Evolutionary conservation across 2,329 filamentous ascomycete species (phyloP).

Genomic region (Escovopsis sp.): DNA sequence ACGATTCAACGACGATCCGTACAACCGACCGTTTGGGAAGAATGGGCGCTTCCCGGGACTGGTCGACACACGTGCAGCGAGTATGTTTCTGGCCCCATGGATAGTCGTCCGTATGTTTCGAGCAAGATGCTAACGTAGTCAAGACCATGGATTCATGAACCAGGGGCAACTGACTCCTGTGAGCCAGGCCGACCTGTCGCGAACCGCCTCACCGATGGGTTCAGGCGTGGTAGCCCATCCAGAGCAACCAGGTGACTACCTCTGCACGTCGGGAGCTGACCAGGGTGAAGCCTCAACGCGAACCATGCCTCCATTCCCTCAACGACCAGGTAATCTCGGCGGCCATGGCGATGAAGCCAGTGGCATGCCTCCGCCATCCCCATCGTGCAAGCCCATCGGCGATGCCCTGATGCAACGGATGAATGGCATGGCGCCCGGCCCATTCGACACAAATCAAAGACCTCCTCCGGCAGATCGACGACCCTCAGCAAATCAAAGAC

Average conservation of each 20-base stretch:
- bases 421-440: constrained; percentile 51
- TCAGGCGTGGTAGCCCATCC: constrained; percentile 30
- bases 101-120: background rate
- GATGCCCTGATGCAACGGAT: constrained; percentile 41
- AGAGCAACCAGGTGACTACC: constrained; percentile 28
- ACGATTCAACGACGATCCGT: constrained; percentile 12
- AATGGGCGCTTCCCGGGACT: constrained; percentile 28
- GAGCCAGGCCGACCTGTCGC: constrained; percentile 45
- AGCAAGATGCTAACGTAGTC: constrained; percentile 13
- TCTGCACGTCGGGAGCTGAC: constrained; percentile 21
- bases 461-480: constrained; percentile 11
- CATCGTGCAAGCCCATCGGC: constrained; percentile 4
- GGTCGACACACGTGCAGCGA: constrained; percentile 38
- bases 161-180: constrained; percentile 48
- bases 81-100: constrained; percentile 22
- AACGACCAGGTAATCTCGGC: constrained; percentile 34
- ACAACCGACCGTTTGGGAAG: constrained; percentile 19
- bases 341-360: constrained; percentile 20
- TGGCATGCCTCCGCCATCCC: background rate
- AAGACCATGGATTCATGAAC: constrained; percentile 40
- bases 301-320: constrained; percentile 19
- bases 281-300: constrained; percentile 24
- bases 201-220: constrained; percentile 48
- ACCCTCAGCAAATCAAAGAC: constrained; percentile 14
- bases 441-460: constrained; percentile 40